A percentile compares a stretch with the other conserved stretches of the same genome.
Evolutionary conservation across 768 basidiomycete genomes (phyloP).

Genomic region (Xanthoconium purpureum): DNA sequence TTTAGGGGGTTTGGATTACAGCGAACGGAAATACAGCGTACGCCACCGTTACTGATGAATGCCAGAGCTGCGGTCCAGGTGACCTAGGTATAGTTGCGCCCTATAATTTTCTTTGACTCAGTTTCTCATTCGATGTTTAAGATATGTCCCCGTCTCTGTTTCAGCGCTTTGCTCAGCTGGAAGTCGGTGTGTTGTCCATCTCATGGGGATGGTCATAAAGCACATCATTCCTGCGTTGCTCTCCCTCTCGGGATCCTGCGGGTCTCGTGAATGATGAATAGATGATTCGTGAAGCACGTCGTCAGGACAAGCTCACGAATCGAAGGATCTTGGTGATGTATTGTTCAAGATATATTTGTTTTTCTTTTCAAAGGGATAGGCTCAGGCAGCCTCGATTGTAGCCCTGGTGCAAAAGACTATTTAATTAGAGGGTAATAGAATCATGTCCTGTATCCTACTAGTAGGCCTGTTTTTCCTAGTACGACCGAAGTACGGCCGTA

Average conservation of each 20-base stretch:
- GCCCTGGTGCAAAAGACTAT: conserved; percentile 2
- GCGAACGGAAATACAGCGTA: conserved; percentile 48
- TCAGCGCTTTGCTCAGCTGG: conserved; percentile 45
- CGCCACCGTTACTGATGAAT: conserved; percentile 56
- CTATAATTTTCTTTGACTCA: background rate
- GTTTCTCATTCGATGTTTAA: conserved; percentile 27
- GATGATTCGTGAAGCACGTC: conserved; percentile 7
- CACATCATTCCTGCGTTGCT: background rate
- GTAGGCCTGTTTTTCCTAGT: no score
- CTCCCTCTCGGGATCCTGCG: conserved; percentile 3
- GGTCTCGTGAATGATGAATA: conserved; percentile 7
- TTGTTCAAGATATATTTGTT: conserved; percentile 16
- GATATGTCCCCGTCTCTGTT: conserved; percentile 70
- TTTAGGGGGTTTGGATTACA: conserved; percentile 57
- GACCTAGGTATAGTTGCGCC: conserved; percentile 52
- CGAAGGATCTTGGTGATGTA: conserved; percentile 20
- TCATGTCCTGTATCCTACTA: conserved; percentile 21
- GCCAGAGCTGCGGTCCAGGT: conserved; percentile 47
- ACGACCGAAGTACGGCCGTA: conserved; percentile 6
- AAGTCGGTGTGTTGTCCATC: conserved; percentile 49
- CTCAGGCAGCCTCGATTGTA: conserved; percentile 23
- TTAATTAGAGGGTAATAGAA: conserved; percentile 15
- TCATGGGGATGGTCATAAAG: conserved; percentile 50
- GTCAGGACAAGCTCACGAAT: conserved; percentile 20
- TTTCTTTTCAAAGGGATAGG: conserved; percentile 6